A percentile compares a stretch with the other conserved stretches of the same genome.
Conservation (phyloP, 148 eudicot genomes). For the Camellia sinensis region DNA sequence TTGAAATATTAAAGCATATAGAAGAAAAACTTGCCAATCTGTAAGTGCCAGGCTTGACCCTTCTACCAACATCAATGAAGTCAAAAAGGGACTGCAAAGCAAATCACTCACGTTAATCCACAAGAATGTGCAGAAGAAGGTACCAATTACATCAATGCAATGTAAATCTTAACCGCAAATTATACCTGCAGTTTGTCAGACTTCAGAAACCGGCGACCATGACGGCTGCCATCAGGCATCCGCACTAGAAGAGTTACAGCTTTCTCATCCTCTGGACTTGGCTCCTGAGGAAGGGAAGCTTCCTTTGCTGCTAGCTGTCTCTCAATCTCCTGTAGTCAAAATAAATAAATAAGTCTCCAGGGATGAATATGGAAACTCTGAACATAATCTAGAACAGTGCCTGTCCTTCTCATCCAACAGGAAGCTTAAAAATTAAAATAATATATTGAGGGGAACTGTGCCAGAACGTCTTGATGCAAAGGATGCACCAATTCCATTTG, state of each 20-base stretch:
- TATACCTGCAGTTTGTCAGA: constrained; percentile 84
- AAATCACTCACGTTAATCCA: constrained; percentile 19
- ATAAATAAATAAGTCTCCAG: not conserved
- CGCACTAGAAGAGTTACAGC: constrained; percentile 80
- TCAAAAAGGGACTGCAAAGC: constrained; percentile 71
- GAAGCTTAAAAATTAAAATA: not conserved
- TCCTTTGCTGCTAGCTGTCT: constrained; percentile 89
- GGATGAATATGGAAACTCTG: constrained; percentile 10
- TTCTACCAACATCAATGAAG: constrained; percentile 85
- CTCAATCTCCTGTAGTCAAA: constrained; percentile 64
- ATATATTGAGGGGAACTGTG: not conserved
- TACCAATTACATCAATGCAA: not conserved
- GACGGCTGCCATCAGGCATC: constrained; percentile 95
- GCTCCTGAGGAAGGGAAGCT: constrained; percentile 93
- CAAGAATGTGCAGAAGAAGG: not conserved
- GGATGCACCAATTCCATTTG: not conserved
- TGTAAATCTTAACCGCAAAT: constrained; percentile 6
- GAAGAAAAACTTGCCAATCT: constrained; percentile 62
- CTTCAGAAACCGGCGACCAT: constrained; percentile 74
- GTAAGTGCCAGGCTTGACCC: constrained; percentile 76
- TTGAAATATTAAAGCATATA: not conserved
- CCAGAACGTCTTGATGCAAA: not conserved
- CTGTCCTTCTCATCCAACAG: not conserved
- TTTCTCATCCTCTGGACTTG: constrained; percentile 71
- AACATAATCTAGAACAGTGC: not conserved